Evolutionary conservation across 1,284 basidiomycete genomes (phyloP).

Genomic region (Pseudozyma tsukubaensis): DNA sequence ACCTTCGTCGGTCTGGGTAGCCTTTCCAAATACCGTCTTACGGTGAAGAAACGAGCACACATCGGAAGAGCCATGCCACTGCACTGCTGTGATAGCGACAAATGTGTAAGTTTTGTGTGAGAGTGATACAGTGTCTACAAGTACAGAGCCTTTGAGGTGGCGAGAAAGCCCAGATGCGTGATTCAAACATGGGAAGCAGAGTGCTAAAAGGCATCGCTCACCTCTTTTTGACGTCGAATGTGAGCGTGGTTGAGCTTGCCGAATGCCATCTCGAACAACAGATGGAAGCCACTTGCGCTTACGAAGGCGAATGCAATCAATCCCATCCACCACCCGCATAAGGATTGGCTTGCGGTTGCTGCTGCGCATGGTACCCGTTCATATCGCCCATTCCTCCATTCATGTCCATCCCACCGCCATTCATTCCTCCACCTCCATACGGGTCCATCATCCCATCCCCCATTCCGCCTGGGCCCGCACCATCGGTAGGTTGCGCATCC

Average conservation of each 20-base stretch:
- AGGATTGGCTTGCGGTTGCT: slow-evolving; percentile 14
- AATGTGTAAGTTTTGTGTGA: not conserved
- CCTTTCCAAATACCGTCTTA: no score
- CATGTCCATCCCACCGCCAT: slow-evolving; percentile 17
- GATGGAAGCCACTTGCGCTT: not conserved
- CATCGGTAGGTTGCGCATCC: slow-evolving; percentile 46
- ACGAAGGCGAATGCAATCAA: slow-evolving; percentile 1
- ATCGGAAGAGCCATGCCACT: no score
- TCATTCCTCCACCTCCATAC: slow-evolving; percentile 20
- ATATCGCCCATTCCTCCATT: slow-evolving; percentile 21
- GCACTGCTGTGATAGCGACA: no score
- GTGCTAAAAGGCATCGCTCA: no score
- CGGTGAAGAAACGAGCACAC: no score
- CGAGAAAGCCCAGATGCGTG: no score
- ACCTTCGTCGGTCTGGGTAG: no score
- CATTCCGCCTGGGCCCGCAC: slow-evolving; percentile 4
- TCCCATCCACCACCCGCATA: slow-evolving; percentile 33
- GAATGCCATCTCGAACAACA: no score
- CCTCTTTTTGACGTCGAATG: no score
- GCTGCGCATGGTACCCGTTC: slow-evolving; percentile 28
- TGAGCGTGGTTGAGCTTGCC: no score
- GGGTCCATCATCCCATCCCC: slow-evolving; percentile 36
- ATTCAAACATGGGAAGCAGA: no score
- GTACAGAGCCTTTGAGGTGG: not conserved
- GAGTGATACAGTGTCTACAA: not conserved